A percentile compares a stretch with the other conserved stretches of the same genome.
These are phyloP conservation scores for Angophora floribunda DNA, from an alignment of 345 rosid species.

Conservation along the genomic window DNA sequence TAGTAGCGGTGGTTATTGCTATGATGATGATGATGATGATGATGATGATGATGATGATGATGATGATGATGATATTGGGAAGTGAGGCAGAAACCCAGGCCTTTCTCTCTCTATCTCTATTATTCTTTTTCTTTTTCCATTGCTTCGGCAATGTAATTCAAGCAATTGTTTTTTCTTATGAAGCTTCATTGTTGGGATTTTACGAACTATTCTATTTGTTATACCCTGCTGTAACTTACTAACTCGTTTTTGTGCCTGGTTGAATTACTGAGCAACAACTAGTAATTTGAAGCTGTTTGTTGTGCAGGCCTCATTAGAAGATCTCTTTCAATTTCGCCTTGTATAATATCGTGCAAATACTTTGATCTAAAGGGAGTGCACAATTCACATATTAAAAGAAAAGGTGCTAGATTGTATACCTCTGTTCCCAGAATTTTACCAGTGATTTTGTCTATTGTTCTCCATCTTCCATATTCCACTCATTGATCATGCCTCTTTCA, in stretches of 20 bases:
- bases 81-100: background rate
- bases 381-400: conserved; percentile 9
- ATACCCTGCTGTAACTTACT: background rate
- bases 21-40: background rate
- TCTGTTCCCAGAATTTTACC: background rate
- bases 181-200: background rate
- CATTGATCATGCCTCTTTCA: conserved; percentile 29
- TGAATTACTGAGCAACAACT: background rate
- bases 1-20: background rate
- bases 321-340: conserved; percentile 16
- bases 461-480: conserved; percentile 1
- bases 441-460: background rate
- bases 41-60: no score
- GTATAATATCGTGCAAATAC: conserved; percentile 12
- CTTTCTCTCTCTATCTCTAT: background rate
- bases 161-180: background rate
- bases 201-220: background rate
- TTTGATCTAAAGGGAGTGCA: conserved; percentile 2
- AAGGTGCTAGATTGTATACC: conserved; percentile 29
- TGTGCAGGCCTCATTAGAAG: conserved; percentile 39
- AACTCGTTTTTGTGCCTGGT: background rate
- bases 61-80: background rate
- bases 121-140: background rate
- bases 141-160: background rate
- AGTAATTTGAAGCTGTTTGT: background rate